A percentile compares a stretch with the other conserved stretches of the same genome.
Evolutionary conservation across 768 basidiomycete species (phyloP).

Genomic region (Lentinula lateritia): DNA sequence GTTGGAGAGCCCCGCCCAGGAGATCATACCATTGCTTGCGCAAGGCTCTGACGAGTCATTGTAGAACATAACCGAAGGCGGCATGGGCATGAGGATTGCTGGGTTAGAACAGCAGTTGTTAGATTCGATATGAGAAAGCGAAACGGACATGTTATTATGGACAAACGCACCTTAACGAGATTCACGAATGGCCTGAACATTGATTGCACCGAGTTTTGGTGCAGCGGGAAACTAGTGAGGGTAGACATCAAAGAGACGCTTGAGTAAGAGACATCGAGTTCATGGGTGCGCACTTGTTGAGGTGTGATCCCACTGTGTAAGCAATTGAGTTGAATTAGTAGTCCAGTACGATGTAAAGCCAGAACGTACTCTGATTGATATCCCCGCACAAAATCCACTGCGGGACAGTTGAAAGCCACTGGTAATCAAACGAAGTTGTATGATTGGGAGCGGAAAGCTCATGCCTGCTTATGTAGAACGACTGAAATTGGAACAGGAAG

Average conservation of each 20-base stretch:
- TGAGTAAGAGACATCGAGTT: conserved; percentile 43
- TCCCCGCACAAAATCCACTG: no score
- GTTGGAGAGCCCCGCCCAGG: conserved; percentile 35
- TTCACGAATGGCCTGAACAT: conserved; percentile 27
- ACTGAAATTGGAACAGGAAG: conserved; percentile 44
- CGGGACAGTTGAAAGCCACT: no score
- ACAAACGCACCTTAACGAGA: conserved; percentile 35
- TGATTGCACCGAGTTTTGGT: neutral
- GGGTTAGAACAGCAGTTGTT: conserved; percentile 48
- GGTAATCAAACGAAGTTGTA: no score
- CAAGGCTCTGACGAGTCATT: conserved; percentile 41
- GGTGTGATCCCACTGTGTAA: conserved; percentile 39
- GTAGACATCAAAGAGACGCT: conserved; percentile 35
- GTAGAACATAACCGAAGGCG: conserved; percentile 48
- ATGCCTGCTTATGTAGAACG: conserved; percentile 25
- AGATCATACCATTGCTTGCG: conserved; percentile 35
- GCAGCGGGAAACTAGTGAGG: neutral
- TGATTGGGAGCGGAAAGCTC: no score
- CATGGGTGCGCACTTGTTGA: conserved; percentile 35
- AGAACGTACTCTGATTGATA: no score
- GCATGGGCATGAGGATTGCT: conserved; percentile 50
- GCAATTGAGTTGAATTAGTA: neutral
- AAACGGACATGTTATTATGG: neutral
- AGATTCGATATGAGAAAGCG: neutral
- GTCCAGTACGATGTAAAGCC: no score